Evolutionary conservation across 345 rosid genomes (phyloP), one percentile per base, ranked within the genome.

Genomic region (Euphorbia peplus): DNA sequence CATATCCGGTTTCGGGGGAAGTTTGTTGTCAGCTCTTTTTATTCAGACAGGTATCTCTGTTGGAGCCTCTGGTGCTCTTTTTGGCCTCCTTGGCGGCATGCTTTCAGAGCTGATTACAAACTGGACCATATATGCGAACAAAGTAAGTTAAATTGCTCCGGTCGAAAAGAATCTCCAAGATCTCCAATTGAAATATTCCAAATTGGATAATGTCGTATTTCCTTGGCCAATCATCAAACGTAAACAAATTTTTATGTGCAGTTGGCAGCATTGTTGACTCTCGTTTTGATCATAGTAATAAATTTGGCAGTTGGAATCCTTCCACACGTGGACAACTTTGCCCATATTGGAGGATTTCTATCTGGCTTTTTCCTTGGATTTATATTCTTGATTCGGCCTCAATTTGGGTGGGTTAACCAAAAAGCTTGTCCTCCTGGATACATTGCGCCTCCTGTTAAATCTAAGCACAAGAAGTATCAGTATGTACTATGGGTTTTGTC

Each of bases 51-150:
- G 76, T 67, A 81, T 95, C 76, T 95, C 97, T 0, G 99, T 95
- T 60, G 99, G 99, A 68, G 99, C 99, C 41, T 95, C 99, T 50
- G 99, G 99, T 81, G 96, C 96, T 0, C 89, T 95, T 32, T 91
- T 95, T 82, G 99, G 97, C 56, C 80, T 95, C 61, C 90, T 95
- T 19, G 99, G 99, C 42, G 87, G 89, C 71, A 91, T 95, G 97
- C 97, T 95, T 14, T 91, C 99, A 50, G 99, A 95, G 76, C 95
- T 95, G 74, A 86, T 95, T 57, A 90, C 90, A 44, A 95, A 95
- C 46, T 95, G 99, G 99, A 81, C 96, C 2, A 95, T 90, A n/a
- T 91, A 95, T 76, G 81, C 88, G 21, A 83, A 88, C 69, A 95
- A 91, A 96, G 99, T 91, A 64, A 5, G 22, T 56, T 42, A 28